phyloP scores from a whole-genome alignment of 148 eudicot species.

The Amaranthus palmeri region DNA sequence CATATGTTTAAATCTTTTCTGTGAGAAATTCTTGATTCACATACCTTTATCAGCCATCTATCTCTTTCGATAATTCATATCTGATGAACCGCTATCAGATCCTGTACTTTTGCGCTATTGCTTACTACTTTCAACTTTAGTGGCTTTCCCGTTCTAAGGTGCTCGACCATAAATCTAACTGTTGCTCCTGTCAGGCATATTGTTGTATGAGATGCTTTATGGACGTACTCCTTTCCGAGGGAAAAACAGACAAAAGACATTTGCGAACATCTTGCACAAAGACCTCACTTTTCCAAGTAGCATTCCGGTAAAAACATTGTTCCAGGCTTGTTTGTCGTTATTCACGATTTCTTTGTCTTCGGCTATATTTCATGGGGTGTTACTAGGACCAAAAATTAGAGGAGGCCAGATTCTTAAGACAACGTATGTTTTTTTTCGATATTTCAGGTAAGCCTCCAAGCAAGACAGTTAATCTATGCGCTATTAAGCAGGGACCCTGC shows the following conservation, averaged over 20 bases:
- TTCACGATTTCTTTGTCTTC: not conserved
- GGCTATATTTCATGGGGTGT: not conserved
- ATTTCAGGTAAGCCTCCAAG: slow-evolving; percentile 76
- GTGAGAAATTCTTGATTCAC: not conserved
- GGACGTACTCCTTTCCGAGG: slow-evolving; percentile 98
- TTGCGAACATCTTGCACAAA: slow-evolving; percentile 82
- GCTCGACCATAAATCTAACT: not conserved
- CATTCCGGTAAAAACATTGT: slow-evolving; percentile 58
- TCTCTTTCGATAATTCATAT: not conserved
- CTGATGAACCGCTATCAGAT: not conserved
- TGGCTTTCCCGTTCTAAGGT: not conserved
- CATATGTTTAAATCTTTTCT: not conserved
- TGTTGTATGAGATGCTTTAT: slow-evolving; percentile 93
- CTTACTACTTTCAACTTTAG: not conserved
- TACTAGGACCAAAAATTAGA: not conserved
- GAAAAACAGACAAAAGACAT: slow-evolving; percentile 90
- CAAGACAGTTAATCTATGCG: slow-evolving; percentile 78
- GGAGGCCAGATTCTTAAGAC: not conserved
- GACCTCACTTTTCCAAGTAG: slow-evolving; percentile 97
- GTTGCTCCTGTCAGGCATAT: slow-evolving; percentile 47
- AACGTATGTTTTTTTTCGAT: slow-evolving; percentile 7
- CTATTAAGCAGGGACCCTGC: slow-evolving; percentile 77
- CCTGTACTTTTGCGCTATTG: not conserved
- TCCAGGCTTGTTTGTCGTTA: not conserved
- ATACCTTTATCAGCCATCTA: not conserved